Evolutionary conservation across 306 rosid species (phyloP), one percentile per base, ranked within the genome.

Genomic region (Crotalaria pallida): DNA sequence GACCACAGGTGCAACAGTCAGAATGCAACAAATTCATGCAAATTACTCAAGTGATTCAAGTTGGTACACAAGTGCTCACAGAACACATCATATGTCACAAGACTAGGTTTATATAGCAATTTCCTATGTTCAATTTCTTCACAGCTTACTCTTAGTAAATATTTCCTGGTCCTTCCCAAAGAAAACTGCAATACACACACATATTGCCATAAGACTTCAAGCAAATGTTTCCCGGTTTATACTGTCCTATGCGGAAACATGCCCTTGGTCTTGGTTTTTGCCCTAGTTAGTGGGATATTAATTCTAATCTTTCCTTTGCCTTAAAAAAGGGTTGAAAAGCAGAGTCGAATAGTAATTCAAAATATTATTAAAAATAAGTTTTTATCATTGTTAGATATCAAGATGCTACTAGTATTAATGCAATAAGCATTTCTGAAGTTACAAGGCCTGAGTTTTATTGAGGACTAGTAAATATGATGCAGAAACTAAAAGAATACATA

Each of bases 1-100:
- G 19, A 41, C 44, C 78, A 77, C 15, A 66, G 22, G 24, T 7
- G 27, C 45, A 23, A 40, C 45, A 29, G 49, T 80, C 58, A 82
- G 71, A 70, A 59, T 57, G 57, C 72, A 69, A 65, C 58, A 70
- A 47, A 59, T 53, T 78, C 73, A 38, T 27, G 52, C 17, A 77
- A 24, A 38, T 56, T 55, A 53, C 40, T 33, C 12, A 47, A 56
- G 33, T 19, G 33, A n/a, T 64, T 59, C 38, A 67, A 44, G 50
- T 41, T 7, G 72, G 76, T 2, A 17, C 24, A 48, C 21, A 11
- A 22, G 44, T 13, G 29, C 41, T 50, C 38, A 58, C 48, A 62
- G 21, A 65, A 27, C 33, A 58, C 27, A 15, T 7, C 15, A 45
- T 34, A 62, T 60, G 36, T 40, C 74, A 34, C 60, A 31, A 52